Base-by-base conservation (phyloP, 805 yeast species). In the Lachancea dasiensis region DNA sequence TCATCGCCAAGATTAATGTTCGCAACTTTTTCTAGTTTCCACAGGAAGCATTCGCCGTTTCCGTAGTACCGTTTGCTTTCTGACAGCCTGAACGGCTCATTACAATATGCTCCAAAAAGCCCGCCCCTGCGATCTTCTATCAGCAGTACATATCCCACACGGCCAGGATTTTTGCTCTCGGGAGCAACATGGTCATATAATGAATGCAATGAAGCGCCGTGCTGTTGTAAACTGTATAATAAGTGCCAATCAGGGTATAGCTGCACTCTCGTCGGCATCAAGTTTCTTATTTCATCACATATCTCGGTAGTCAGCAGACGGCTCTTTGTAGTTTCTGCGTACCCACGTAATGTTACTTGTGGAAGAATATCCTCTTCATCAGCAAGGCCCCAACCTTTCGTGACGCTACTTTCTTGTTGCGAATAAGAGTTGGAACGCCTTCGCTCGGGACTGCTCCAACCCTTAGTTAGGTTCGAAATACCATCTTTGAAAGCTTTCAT, bases 31-130 rank as follows among this genome's bases (percentile, higher is more conserved):
- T 76, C 83, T n/a, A 73, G 53, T 47, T 80, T 83, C 95, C 96
- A 90, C 16, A 90, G 67, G 51, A 92, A 89, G 54, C 97, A 87
- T 58, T 90, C 96, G 1, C 97, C 96, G 61, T 89, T 89, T 1
- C 98, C 98, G 50, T 80, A 83, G 62, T 79, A 90, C 40, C 85
- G 69, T 50, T 75, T 76, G 34, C 74, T 73, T 34, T 85, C 94
- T 40, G 79, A 73, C 1, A 87, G 81, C 41, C 73, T 77, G 41
- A 84, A 69, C 38, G 73, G 68, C 48, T 85, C 95, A 57, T 86
- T 86, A 33, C 79, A 48, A 56, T 76, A 89, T 10, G 86, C 81
- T 0, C 97, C 97, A 64, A 89, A 87, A 29, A 75, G 60, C 19
- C 75, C 72, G 39, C 75, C 75, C 14, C 69, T 61, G 10, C 70